A percentile compares a stretch with the other conserved stretches of the same genome.
Conservation (phyloP, 208 protist genomes). For the Borovskyia barvae region DNA sequence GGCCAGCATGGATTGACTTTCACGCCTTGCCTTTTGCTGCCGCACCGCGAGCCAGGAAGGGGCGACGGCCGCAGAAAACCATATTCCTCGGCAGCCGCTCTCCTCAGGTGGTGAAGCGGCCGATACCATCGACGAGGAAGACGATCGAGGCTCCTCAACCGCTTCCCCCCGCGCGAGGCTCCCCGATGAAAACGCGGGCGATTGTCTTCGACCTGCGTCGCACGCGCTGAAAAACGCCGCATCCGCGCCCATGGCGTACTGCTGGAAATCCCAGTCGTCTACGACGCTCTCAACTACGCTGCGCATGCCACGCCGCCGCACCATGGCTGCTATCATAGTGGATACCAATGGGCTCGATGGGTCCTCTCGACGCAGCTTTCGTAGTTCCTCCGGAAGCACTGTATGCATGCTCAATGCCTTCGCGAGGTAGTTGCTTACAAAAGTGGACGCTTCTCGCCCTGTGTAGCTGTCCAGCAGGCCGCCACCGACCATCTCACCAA, state of each 20-base stretch:
- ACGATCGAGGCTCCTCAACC: neutral
- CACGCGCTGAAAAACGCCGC: constrained; percentile 55
- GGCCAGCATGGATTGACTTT: constrained; percentile 16
- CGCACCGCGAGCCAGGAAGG: constrained; percentile 41
- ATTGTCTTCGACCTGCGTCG: neutral
- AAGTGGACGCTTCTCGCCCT: constrained; percentile 38
- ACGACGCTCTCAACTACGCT: constrained; percentile 30
- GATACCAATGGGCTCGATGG: constrained; percentile 53
- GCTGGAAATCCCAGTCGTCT: constrained; percentile 74
- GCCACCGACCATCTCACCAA: constrained; percentile 63
- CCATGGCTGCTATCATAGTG: constrained; percentile 44
- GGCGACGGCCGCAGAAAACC: constrained; percentile 65
- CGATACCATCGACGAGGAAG: neutral
- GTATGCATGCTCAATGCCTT: constrained; percentile 65
- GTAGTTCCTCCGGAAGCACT: constrained; percentile 40
- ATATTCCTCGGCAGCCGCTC: constrained; percentile 66
- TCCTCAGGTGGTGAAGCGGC: constrained; percentile 12
- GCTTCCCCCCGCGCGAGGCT: neutral
- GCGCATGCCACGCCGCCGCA: constrained; percentile 18
- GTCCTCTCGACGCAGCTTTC: constrained; percentile 41
- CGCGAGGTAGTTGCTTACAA: constrained; percentile 51
- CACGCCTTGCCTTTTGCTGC: constrained; percentile 10
- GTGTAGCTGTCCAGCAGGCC: constrained; percentile 78
- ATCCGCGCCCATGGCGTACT: constrained; percentile 79
- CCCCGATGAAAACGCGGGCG: neutral